A percentile compares a stretch with the other conserved stretches of the same genome.
phyloP scores from a whole-genome alignment of 225 moss, liverwort and hornwort genomes.

The Pleurozium schreberi region DNA sequence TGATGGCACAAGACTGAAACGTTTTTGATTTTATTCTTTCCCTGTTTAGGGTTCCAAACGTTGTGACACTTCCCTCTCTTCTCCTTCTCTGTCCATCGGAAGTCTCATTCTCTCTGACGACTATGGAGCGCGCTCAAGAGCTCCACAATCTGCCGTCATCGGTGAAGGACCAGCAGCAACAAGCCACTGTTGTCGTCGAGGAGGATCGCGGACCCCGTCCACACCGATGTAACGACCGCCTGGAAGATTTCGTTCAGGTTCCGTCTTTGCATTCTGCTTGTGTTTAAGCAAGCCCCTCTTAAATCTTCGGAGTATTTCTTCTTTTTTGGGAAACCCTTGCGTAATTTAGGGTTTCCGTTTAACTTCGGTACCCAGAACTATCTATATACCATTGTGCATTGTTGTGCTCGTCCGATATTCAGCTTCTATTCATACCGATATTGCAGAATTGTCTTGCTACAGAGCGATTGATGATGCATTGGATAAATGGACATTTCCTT shows the following conservation, averaged over 20 bases:
- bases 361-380: not conserved
- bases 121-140: conserved; percentile 28
- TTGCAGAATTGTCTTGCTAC: not conserved
- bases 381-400: not conserved
- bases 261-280: not conserved
- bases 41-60: not conserved
- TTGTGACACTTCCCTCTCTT: not conserved
- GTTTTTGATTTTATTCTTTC: not conserved
- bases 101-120: not conserved
- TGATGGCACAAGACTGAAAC: not conserved
- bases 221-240: conserved; percentile 91
- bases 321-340: not conserved
- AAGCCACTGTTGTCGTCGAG: not conserved
- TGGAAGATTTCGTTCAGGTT: conserved; percentile 93
- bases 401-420: not conserved
- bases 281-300: not conserved
- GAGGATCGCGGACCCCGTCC: conserved; percentile 65
- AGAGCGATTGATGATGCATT: not conserved
- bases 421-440: not conserved
- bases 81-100: not conserved
- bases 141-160: not conserved
- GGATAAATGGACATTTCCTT: not conserved
- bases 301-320: not conserved
- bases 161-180: conserved; percentile 2
- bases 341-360: not conserved